Percentiles rank a stretch among this genome's conserved stretches.
phyloP scores from a whole-genome alignment of 164 flowering plant genomes.

The Houttuynia cordata region DNA sequence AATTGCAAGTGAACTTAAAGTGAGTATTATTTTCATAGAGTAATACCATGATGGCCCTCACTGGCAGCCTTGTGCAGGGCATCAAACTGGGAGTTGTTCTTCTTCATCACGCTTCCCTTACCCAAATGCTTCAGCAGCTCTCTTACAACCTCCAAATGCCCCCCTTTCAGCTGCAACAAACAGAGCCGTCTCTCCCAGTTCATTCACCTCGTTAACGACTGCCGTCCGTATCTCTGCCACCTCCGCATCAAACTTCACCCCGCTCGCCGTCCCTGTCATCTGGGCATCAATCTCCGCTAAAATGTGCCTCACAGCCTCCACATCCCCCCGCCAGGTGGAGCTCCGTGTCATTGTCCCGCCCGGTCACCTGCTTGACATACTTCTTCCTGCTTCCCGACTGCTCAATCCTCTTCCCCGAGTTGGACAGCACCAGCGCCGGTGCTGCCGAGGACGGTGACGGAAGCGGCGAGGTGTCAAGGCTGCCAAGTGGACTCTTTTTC shows the following conservation, averaged over 20 bases:
- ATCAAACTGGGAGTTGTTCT: too few relatives aligned
- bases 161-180: slow-evolving; percentile 41
- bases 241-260: slow-evolving; percentile 64
- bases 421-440: slow-evolving; percentile 31
- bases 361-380: slow-evolving; percentile 86
- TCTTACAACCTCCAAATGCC: slow-evolving; percentile 25
- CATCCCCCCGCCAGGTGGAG: slow-evolving; percentile 77
- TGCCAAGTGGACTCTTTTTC: background rate
- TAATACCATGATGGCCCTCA: slow-evolving; percentile 52
- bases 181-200: slow-evolving; percentile 38
- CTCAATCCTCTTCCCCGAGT: too few relatives aligned
- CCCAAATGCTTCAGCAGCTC: slow-evolving; percentile 32
- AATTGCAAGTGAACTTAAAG: too few relatives aligned
- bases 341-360: slow-evolving; percentile 73
- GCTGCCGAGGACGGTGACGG: slow-evolving; percentile 3
- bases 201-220: slow-evolving; percentile 45
- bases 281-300: slow-evolving; percentile 52
- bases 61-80: too few relatives aligned
- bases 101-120: slow-evolving; percentile 28
- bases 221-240: too few relatives aligned
- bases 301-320: slow-evolving; percentile 46
- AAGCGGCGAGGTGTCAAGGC: background rate
- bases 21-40: too few relatives aligned
- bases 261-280: slow-evolving; percentile 39
- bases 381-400: slow-evolving; percentile 46